Conservation (phyloP, 2,329 filamentous ascomycete genomes). For the Biscogniauxia marginata region DNA sequence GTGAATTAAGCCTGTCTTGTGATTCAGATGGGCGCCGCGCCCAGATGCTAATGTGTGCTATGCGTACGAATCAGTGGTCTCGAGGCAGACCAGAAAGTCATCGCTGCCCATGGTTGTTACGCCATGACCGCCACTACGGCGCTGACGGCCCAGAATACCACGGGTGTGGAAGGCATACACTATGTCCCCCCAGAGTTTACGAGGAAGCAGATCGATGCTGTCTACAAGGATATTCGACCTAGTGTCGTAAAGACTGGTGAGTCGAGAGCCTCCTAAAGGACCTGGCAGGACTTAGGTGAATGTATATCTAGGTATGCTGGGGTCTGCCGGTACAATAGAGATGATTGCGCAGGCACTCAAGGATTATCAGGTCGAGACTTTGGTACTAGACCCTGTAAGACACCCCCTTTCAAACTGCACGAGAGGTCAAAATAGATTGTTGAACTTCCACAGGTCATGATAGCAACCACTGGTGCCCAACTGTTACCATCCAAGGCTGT, state of each 20-base stretch:
- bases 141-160: constrained; percentile 93
- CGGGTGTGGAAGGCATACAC: constrained; percentile 79
- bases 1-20: constrained; percentile 8
- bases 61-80: constrained; percentile 62
- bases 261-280: constrained; percentile 18
- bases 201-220: constrained; percentile 79
- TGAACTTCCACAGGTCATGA: constrained; percentile 71
- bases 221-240: constrained; percentile 77
- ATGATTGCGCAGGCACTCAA: constrained; percentile 65
- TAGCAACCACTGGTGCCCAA: constrained; percentile 74
- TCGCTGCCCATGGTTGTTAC: constrained; percentile 89
- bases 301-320: constrained; percentile 69
- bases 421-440: constrained; percentile 4
- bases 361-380: constrained; percentile 53
- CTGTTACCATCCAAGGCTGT: constrained; percentile 68
- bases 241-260: constrained; percentile 91
- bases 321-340: constrained; percentile 66
- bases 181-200: constrained; percentile 76
- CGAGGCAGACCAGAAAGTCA: constrained; percentile 93
- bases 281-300: neutral
- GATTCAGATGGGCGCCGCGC: neutral
- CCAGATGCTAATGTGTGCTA: neutral
- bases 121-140: constrained; percentile 95
- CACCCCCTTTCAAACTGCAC: neutral
- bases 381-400: constrained; percentile 74